These are phyloP conservation scores for Pleurozium schreberi DNA, from an alignment of 225 moss, liverwort and hornwort species.

Conservation along the genomic window DNA sequence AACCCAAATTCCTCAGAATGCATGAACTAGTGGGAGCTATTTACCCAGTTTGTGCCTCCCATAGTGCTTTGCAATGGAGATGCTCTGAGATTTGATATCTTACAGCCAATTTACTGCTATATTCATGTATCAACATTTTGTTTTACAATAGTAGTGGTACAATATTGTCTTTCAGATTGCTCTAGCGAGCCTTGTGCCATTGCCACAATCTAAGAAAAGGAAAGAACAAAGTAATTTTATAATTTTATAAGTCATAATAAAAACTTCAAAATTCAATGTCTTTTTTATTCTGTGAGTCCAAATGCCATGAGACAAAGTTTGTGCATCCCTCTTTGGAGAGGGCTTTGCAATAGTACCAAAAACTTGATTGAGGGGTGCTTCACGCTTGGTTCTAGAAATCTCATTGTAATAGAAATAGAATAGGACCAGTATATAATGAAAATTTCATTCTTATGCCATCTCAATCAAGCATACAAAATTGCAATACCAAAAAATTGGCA, in stretches of 20 bases:
- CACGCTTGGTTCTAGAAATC: accelerated
- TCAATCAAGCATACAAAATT: neutral
- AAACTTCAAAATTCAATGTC: neutral
- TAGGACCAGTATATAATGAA: no score
- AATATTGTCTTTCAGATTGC: neutral
- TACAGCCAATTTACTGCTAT: neutral
- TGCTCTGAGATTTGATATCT: neutral
- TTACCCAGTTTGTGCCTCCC: no score
- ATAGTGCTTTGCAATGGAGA: no score
- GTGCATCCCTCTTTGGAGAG: accelerated
- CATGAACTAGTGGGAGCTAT: no score
- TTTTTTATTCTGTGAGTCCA: accelerated
- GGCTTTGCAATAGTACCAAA: accelerated
- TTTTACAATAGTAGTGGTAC: neutral
- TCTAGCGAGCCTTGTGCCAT: neutral
- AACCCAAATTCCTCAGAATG: no score
- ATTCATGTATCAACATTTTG: no score
- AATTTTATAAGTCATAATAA: neutral
- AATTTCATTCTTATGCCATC: neutral
- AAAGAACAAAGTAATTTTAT: neutral
- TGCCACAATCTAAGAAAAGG: no score
- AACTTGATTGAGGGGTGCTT: accelerated
- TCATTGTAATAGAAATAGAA: no score
- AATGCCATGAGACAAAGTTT: neutral
- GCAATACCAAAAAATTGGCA: neutral